Evolutionary conservation across 176 grass and related monocot species (phyloP).

Genomic region (Aegilops speltoides): DNA sequence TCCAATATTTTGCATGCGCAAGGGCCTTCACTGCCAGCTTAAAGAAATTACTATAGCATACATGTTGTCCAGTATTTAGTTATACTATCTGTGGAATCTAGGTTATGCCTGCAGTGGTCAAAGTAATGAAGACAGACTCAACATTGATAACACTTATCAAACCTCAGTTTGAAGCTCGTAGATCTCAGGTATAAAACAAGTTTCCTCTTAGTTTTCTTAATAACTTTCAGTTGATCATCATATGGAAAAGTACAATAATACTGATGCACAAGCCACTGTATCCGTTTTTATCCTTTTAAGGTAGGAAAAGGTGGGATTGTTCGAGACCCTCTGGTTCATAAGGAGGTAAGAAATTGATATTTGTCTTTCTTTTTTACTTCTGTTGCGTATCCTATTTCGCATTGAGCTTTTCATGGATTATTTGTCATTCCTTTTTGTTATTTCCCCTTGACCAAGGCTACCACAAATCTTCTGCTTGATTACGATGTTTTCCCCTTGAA

Average conservation of each 20-base stretch:
- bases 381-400: no score
- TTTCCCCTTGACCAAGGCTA: neutral
- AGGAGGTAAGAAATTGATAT: constrained; percentile 60
- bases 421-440: neutral
- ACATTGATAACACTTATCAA: constrained; percentile 87
- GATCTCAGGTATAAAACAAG: constrained; percentile 57
- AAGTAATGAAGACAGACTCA: constrained; percentile 89
- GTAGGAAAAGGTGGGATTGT: constrained; percentile 90
- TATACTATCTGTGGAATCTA: constrained; percentile 29
- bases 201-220: constrained; percentile 1
- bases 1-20: neutral
- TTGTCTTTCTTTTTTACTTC: neutral
- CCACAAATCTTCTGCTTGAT: neutral
- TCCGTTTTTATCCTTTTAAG: constrained; percentile 35
- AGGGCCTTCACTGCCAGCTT: neutral
- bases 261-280: neutral
- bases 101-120: constrained; percentile 94
- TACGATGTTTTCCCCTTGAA: neutral
- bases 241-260: neutral
- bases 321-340: constrained; percentile 85
- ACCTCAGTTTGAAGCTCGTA: constrained; percentile 91
- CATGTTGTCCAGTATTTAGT: neutral
- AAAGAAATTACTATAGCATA: neutral
- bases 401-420: neutral
- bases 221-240: neutral